These are phyloP conservation scores for Bryum argenteum DNA, from an alignment of 225 moss, liverwort and hornwort species.

Conservation along the genomic window DNA sequence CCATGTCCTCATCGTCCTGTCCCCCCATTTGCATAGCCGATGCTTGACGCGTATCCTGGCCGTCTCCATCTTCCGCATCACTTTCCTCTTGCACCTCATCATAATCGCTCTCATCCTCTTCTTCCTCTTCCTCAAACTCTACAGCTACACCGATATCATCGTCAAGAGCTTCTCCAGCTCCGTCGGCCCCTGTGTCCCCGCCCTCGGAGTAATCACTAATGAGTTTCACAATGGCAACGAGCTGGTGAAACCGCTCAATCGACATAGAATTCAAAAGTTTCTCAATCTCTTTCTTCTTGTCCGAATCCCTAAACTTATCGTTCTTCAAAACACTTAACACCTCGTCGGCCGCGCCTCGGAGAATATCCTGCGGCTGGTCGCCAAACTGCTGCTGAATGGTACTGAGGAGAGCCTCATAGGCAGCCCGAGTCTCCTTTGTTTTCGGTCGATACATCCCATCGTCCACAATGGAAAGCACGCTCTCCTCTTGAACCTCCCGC, in stretches of 20 bases:
- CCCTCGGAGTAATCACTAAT: slow-evolving; percentile 95
- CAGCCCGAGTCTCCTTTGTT: slow-evolving; percentile 91
- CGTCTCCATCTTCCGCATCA: slow-evolving; percentile 84
- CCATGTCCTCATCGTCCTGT: slow-evolving; percentile 93
- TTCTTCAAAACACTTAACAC: slow-evolving; percentile 90
- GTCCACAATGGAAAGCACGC: slow-evolving; percentile 80
- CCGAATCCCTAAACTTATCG: slow-evolving; percentile 81
- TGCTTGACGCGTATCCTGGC: slow-evolving; percentile 90
- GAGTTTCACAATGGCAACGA: slow-evolving; percentile 84
- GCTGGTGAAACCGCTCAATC: slow-evolving; percentile 77
- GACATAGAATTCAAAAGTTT: slow-evolving; percentile 84
- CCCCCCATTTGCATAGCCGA: slow-evolving; percentile 97
- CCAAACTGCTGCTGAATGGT: slow-evolving; percentile 97
- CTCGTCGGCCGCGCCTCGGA: slow-evolving; percentile 94
- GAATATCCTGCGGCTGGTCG: slow-evolving; percentile 93
- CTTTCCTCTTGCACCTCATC: slow-evolving; percentile 97
- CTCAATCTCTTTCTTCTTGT: slow-evolving; percentile 96
- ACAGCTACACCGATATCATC: slow-evolving; percentile 97
- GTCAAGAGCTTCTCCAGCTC: slow-evolving; percentile 87
- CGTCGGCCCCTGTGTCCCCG: slow-evolving; percentile 74
- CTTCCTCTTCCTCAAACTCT: slow-evolving; percentile 96
- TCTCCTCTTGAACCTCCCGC: slow-evolving; percentile 82
- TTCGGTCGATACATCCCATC: slow-evolving; percentile 97
- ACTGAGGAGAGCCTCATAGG: slow-evolving; percentile 86
- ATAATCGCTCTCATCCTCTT: slow-evolving; percentile 90